Evolutionary conservation across 2,329 filamentous ascomycete species (phyloP).

Genomic region (Fusarium sp.): DNA sequence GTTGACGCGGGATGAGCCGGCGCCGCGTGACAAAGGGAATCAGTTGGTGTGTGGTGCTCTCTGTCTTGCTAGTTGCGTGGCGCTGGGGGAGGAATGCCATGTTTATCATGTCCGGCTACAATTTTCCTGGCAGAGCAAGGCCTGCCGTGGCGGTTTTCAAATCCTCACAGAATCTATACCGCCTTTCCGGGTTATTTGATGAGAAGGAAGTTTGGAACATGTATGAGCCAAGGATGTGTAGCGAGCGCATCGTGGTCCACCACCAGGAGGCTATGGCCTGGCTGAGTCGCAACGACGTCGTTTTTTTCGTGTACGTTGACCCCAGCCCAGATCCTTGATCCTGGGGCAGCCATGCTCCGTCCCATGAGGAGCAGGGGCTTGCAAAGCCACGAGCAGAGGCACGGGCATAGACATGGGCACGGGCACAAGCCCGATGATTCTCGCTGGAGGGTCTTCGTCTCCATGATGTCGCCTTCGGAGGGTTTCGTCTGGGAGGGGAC

Average conservation of each 20-base stretch:
- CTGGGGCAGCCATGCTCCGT: conserved; percentile 21
- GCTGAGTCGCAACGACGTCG: neutral
- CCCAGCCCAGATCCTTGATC: conserved; percentile 20
- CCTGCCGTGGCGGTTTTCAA: neutral
- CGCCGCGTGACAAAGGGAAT: conserved; percentile 20
- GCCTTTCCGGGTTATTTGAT: neutral
- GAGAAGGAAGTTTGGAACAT: neutral
- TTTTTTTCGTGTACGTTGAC: neutral
- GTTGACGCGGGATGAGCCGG: conserved; percentile 29
- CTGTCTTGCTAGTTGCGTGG: neutral
- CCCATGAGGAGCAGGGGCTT: conserved; percentile 10
- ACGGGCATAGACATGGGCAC: conserved; percentile 7
- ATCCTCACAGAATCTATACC: neutral
- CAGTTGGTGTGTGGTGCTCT: neutral
- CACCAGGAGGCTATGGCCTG: neutral
- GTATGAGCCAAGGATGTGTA: neutral
- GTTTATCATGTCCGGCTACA: neutral
- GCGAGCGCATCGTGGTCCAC: conserved; percentile 5
- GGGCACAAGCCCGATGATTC: conserved; percentile 2
- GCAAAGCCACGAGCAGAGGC: conserved; percentile 4
- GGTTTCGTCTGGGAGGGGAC: conserved; percentile 6
- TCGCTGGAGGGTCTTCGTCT: conserved; percentile 3
- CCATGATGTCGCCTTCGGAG: conserved; percentile 20
- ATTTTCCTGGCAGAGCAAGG: neutral
- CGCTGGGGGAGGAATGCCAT: neutral